phyloP scores from a whole-genome alignment of 148 eudicot genomes.

The Vaccinium corymbosum region DNA sequence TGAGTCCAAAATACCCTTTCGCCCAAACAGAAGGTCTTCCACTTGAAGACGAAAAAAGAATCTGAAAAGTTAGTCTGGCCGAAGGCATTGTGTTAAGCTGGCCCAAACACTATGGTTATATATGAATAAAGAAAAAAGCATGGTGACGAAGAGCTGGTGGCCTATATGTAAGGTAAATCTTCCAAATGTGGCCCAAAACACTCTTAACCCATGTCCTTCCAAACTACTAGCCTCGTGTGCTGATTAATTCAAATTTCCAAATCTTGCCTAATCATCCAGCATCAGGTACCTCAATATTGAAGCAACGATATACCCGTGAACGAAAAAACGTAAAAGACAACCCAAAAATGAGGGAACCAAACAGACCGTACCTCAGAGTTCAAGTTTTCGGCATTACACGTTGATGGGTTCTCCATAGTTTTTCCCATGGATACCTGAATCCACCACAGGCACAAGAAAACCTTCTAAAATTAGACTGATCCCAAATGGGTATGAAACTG shows the following conservation, averaged over 20 bases:
- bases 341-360: neutral
- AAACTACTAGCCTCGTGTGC: neutral
- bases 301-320: neutral
- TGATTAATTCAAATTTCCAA: neutral
- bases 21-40: too few relatives aligned
- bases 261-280: neutral
- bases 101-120: too few relatives aligned
- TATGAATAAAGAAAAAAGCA: neutral
- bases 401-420: conserved; percentile 37
- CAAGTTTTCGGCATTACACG: conserved; percentile 17
- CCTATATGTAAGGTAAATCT: neutral
- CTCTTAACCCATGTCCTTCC: neutral
- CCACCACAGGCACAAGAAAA: conserved; percentile 17
- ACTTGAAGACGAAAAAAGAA: too few relatives aligned
- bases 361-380: conserved; percentile 29
- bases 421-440: conserved; percentile 21
- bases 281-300: neutral
- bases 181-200: neutral
- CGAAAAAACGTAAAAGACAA: neutral
- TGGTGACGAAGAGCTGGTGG: neutral
- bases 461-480: neutral
- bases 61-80: neutral
- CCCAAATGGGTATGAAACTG: neutral
- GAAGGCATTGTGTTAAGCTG: neutral
- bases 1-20: too few relatives aligned